These are phyloP conservation scores for Dacryopinax spathularia DNA, from an alignment of 768 basidiomycete species.

Conservation along the genomic window DNA sequence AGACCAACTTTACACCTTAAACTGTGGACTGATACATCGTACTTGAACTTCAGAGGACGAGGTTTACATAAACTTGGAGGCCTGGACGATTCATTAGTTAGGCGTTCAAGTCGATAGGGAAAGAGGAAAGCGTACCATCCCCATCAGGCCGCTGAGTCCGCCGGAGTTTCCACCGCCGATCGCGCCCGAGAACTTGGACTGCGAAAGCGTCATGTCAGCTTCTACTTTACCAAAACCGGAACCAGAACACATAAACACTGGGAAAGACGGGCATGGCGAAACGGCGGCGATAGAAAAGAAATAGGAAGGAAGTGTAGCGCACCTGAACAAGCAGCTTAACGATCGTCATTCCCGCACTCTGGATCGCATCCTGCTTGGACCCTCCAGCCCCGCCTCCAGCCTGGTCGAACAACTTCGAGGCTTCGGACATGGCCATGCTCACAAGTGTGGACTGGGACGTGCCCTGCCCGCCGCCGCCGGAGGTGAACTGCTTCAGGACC, in stretches of 20 bases:
- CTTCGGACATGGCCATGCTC: conserved; percentile 73
- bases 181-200: conserved; percentile 39
- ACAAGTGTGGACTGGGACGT: conserved; percentile 48
- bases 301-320: conserved; percentile 19
- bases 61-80: neutral
- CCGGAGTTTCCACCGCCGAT: conserved; percentile 54
- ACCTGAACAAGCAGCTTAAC: conserved; percentile 59
- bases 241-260: conserved; percentile 3
- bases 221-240: neutral
- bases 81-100: no score
- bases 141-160: conserved; percentile 46
- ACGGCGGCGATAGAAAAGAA: no score
- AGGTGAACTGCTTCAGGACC: conserved; percentile 56
- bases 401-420: conserved; percentile 57
- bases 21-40: no score
- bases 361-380: conserved; percentile 59
- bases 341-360: conserved; percentile 70
- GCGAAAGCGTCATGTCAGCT: conserved; percentile 13
- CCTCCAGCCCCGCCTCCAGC: conserved; percentile 47
- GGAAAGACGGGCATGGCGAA: no score
- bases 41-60: neutral
- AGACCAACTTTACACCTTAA: no score
- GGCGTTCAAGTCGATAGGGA: no score
- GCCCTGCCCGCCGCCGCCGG: conserved; percentile 33
- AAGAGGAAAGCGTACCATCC: conserved; percentile 36